Percentiles rank a stretch among this genome's conserved stretches.
These are phyloP conservation scores for Schoenoplectus triqueter DNA, from an alignment of 202 grass and related monocot genomes.

Conservation along the genomic window DNA sequence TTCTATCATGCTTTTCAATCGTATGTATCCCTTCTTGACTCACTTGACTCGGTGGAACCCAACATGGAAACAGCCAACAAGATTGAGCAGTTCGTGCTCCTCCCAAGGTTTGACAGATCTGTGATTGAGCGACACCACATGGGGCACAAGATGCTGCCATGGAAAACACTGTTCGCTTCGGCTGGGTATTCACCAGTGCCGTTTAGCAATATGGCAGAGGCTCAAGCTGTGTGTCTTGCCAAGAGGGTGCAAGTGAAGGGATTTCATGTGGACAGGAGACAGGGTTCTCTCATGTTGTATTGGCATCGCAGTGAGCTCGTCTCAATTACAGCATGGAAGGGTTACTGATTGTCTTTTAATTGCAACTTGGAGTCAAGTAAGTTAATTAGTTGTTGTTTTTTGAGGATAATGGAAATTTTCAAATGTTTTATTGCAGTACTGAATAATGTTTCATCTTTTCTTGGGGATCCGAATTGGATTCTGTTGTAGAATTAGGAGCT, in stretches of 20 bases:
- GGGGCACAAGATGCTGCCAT: constrained; percentile 50
- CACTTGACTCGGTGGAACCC: constrained; percentile 58
- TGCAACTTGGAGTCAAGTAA: constrained; percentile 20
- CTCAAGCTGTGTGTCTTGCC: constrained; percentile 72
- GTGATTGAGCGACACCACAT: constrained; percentile 58
- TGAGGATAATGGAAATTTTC: constrained; percentile 77
- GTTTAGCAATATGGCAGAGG: constrained; percentile 69
- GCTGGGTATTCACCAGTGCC: constrained; percentile 64
- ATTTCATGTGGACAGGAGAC: constrained; percentile 78
- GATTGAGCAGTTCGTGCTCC: constrained; percentile 69
- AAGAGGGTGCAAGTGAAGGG: constrained; percentile 69
- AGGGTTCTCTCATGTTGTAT: constrained; percentile 63
- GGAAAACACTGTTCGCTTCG: constrained; percentile 58
- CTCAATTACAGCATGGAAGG: constrained; percentile 77
- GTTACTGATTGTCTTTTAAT: constrained; percentile 44
- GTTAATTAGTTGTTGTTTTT: constrained; percentile 38
- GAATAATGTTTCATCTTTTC: constrained; percentile 45
- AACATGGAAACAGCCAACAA: constrained; percentile 49
- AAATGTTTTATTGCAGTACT: constrained; percentile 44
- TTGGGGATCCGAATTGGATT: constrained; percentile 54
- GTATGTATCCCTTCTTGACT: constrained; percentile 62
- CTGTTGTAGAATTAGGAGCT: constrained; percentile 49
- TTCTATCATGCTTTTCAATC: constrained; percentile 73
- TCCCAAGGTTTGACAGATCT: constrained; percentile 55
- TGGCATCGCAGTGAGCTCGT: constrained; percentile 81